Percentiles rank a stretch among this genome's conserved stretches.
Conservation (phyloP, 1,284 basidiomycete species). For the Fomes fomentarius region DNA sequence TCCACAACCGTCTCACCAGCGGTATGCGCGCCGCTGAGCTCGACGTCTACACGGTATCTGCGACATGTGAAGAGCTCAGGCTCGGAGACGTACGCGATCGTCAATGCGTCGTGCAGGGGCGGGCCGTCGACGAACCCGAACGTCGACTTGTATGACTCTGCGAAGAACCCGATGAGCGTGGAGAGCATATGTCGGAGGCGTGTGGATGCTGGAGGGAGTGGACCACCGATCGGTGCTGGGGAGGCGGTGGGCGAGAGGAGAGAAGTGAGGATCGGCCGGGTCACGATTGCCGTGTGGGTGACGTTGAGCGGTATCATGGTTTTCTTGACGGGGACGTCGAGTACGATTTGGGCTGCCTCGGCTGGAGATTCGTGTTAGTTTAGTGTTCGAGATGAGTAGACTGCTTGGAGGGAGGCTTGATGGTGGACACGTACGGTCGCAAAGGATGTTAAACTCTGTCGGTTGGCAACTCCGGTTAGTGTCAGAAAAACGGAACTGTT, state of each 20-base stretch:
- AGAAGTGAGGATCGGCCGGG: conserved; percentile 48
- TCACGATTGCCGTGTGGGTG: conserved; percentile 81
- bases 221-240: conserved; percentile 9
- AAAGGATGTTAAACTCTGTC: conserved; percentile 79
- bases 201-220: conserved; percentile 48
- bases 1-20: conserved; percentile 80
- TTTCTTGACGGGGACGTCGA: conserved; percentile 57
- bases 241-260: conserved; percentile 48
- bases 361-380: conserved; percentile 43
- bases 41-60: conserved; percentile 77
- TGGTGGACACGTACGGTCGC: conserved; percentile 61
- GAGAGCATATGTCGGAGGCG: conserved; percentile 73
- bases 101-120: conserved; percentile 82
- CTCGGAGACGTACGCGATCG: conserved; percentile 69
- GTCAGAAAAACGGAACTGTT: conserved; percentile 11
- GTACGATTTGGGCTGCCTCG: conserved; percentile 80
- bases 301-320: conserved; percentile 85
- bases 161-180: conserved; percentile 74
- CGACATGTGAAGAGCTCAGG: conserved; percentile 64
- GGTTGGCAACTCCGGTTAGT: neutral
- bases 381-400: neutral
- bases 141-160: conserved; percentile 64
- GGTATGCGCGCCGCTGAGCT: conserved; percentile 64
- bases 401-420: neutral
- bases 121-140: conserved; percentile 80